phyloP scores from a whole-genome alignment of 2,329 filamentous ascomycete species.

The Phialocephala subalpina region DNA sequence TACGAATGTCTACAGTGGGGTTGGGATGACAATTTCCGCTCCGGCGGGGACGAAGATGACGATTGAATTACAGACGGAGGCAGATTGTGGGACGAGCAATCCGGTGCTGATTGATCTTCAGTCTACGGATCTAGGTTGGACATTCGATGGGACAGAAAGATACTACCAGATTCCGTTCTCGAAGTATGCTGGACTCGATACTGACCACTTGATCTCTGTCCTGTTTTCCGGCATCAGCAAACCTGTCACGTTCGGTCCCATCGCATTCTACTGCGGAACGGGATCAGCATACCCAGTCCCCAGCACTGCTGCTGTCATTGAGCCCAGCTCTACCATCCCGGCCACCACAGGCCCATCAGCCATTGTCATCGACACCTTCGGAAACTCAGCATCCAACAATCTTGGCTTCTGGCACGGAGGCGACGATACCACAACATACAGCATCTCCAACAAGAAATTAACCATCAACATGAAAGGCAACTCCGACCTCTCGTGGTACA shows the following conservation, averaged over 20 bases:
- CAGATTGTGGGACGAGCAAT: slow-evolving; percentile 48
- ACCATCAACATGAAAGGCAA: slow-evolving; percentile 63
- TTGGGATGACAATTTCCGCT: slow-evolving; percentile 63
- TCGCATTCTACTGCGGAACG: slow-evolving; percentile 66
- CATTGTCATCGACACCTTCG: slow-evolving; percentile 69
- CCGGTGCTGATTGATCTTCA: slow-evolving; percentile 40
- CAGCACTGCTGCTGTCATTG: slow-evolving; percentile 49
- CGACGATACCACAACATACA: slow-evolving; percentile 65
- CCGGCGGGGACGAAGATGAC: slow-evolving; percentile 57
- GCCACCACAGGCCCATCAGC: slow-evolving; percentile 56
- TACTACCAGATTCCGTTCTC: slow-evolving; percentile 66
- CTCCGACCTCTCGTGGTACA: slow-evolving; percentile 68
- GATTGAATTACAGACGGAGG: slow-evolving; percentile 58
- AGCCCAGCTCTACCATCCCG: slow-evolving; percentile 56
- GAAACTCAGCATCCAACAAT: slow-evolving; percentile 59
- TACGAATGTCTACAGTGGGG: slow-evolving; percentile 59
- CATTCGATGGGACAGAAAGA: slow-evolving; percentile 65
- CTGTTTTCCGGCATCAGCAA: slow-evolving; percentile 57
- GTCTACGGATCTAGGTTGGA: slow-evolving; percentile 62
- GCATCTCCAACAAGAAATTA: slow-evolving; percentile 59
- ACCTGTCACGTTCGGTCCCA: slow-evolving; percentile 60
- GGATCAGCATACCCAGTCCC: slow-evolving; percentile 57
- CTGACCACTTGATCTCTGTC: slow-evolving; percentile 59
- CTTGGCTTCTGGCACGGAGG: slow-evolving; percentile 71
- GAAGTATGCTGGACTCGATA: slow-evolving; percentile 58